Evolutionary conservation across 2,329 filamentous ascomycete species (phyloP), one percentile per base, ranked within the genome.

Genomic region (Orbilia ellipsospora): DNA sequence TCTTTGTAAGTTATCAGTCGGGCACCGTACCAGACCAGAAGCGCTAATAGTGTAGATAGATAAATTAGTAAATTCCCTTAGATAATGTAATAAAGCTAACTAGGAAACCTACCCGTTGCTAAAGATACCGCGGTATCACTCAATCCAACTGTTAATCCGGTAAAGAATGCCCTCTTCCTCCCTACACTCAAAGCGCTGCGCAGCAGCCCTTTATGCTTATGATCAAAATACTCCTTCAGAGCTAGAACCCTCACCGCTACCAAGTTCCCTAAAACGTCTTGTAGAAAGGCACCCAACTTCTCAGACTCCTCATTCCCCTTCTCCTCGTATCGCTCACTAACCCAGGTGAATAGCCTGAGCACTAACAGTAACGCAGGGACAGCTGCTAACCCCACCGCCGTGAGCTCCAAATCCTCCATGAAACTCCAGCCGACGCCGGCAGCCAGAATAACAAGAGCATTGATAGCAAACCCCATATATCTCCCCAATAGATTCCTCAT

Each of bases 11-110:
- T 84, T 4, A 92, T 85, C 10, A 96, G 84, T 0, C 87, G 83
- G 0, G 89, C 88, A 1, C 91, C 92, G 80, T 94, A 96, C 83
- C 90, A 97, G 81, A 97, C 95, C 8, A 96, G 87, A 2, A 96
- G 83, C 0, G 93, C 92, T 80, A 60, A 48, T 7, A 51, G 18
- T 23, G 45, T 44, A 23, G 18, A 48, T 8, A 18, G 18, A 45
- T 45, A 4, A 2, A 10, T 36, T 36, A 45, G 54, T 45, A 56
- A 26, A 45, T 57, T 16, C 12, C 20, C 40, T 16, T 18, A 68
- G 52, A 42, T 16, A 13, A 23, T 23, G 18, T 50, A 12, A 18
- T 5, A 26, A 23, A 40, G 5, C 23, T 23, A 23, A 23, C 23
- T 23, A 20, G 16, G 13, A 20, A 40, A 75, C 82, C 79, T 79